Base-by-base conservation (phyloP, 176 grass and related monocot genomes). In the Phoenix roebelenii region DNA sequence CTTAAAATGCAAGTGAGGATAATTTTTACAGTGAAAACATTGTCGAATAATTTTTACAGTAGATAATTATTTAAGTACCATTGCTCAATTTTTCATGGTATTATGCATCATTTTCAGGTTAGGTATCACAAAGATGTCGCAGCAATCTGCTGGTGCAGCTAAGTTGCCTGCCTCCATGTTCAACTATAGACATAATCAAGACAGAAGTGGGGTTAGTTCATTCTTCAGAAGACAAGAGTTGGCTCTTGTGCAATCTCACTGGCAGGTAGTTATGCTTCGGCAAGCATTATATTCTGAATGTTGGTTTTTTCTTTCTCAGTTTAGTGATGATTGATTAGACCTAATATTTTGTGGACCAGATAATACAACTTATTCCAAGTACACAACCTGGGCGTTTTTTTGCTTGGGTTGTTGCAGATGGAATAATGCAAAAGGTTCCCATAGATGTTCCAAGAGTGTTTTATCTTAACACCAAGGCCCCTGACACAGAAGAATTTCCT, bases 351-450 rank as follows among this genome's bases (percentile, higher is more conserved):
- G 17, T 69, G 63, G 18, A 72, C 57, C 84, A 97, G 92, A 88
- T 97, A 82, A 80, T 97, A 75, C 92, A 97, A 63, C 68, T 97
- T 66, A 72, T 75, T 77, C 63, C 87, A 52, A 90, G 78, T 72
- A 55, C 68, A 71, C 67, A 69, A 17, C 77, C 82, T 60, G 87
- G 92, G 26, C 23, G 61, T 16, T 91, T 85, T 76, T 91, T 75
- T 77, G 92, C 92, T 52, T 97, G 92, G 87, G 78, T 97, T 73
- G 78, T 91, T 69, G 78, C 87, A 56, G 83, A 91, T 64, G 87
- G 92, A 18, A 75, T 80, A 55, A 97, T 97, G 92, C 83, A 88
- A 69, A 97, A 91, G 75, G 74, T 97, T 63, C 78, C 87, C 62
- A 82, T 91, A 57, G 72, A 82, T 15, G 80, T 90, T 56, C 92